Evolutionary conservation across 345 rosid species (phyloP).

Genomic region (Cardiospermum halicacabum): DNA sequence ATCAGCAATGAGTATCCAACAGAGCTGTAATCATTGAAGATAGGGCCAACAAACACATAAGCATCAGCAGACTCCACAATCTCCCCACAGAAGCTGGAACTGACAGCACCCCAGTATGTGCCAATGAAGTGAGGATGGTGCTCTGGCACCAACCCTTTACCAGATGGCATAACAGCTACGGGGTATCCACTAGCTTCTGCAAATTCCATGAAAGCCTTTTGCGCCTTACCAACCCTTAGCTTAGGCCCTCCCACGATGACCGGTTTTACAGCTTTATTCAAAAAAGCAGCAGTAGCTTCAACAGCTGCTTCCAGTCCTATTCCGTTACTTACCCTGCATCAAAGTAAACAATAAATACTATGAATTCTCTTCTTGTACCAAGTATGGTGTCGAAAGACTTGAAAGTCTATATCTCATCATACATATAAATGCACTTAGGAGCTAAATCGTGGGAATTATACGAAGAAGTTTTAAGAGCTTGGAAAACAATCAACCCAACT

Average conservation of each 20-base stretch:
- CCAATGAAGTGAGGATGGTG: conserved; percentile 64
- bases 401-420: not conserved
- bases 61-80: conserved; percentile 79
- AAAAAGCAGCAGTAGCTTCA: conserved; percentile 55
- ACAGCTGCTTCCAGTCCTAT: conserved; percentile 70
- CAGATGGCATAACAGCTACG: conserved; percentile 62
- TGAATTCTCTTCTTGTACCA: not conserved
- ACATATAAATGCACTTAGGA: not conserved
- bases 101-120: conserved; percentile 79
- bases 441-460: too few species aligned
- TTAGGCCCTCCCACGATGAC: conserved; percentile 65
- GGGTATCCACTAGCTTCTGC: conserved; percentile 55
- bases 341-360: not conserved
- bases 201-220: conserved; percentile 45
- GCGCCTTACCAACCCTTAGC: conserved; percentile 55
- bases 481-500: not conserved
- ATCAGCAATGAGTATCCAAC: conserved; percentile 70
- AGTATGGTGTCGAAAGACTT: not conserved
- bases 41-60: conserved; percentile 69
- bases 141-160: conserved; percentile 60
- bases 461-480: not conserved
- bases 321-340: conserved; percentile 58
- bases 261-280: conserved; percentile 75
- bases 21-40: conserved; percentile 70
- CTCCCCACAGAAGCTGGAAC: conserved; percentile 58